Base-by-base conservation (phyloP, 2,329 filamentous ascomycete species). In the Sclerotinia borealis region DNA sequence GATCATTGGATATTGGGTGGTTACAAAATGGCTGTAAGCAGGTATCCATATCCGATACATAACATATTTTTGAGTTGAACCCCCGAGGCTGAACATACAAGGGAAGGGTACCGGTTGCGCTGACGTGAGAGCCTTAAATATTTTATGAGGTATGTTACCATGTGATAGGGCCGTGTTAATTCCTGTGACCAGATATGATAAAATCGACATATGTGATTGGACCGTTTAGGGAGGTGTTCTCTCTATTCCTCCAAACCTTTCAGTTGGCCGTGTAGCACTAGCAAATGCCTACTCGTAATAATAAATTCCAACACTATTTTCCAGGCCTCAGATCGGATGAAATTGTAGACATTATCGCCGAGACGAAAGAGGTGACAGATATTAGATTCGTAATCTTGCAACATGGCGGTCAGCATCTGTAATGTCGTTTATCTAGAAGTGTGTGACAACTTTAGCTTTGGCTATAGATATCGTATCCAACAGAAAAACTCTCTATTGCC, bases 111-210 rank as follows among this genome's bases (percentile, higher is more conserved):
- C 22, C 19, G 17, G 31, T 19, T 43, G 37, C 11, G 52, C 52
- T 56, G 52, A 56, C 52, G 52, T 56, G 52, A 43, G 52, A 56
- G 52, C 52, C 37, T 56, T 43, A 29, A 43, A 43, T 17, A 17
- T 15, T 34, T 29, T 27, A 25, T 43, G 8, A 56, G 52, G 37
- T 27, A 56, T 31, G 36, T n/a, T 31, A 55, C 51, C 49, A 34
- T 51, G 49, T 51, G 29, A 51, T 51, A 7, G 19, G 8, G 19
- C 15, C 19, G 34, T 36, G 29, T 51, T 51, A 15, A 51, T 31
- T 51, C 7, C 29, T 51, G 48, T 51, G 29, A 51, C 48, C 2
- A 25, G 34, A 39, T 22, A 39, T 39, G 51, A 54, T 27, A 11
- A 34, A 39, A 54, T 27, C 29, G 29, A 39, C 9, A 11, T 15